Percentiles rank a stretch among this genome's conserved stretches.
These are phyloP conservation scores for Aureococcus anophagefferens DNA, from an alignment of 108 stramenopile genomes.

Conservation along the genomic window DNA sequence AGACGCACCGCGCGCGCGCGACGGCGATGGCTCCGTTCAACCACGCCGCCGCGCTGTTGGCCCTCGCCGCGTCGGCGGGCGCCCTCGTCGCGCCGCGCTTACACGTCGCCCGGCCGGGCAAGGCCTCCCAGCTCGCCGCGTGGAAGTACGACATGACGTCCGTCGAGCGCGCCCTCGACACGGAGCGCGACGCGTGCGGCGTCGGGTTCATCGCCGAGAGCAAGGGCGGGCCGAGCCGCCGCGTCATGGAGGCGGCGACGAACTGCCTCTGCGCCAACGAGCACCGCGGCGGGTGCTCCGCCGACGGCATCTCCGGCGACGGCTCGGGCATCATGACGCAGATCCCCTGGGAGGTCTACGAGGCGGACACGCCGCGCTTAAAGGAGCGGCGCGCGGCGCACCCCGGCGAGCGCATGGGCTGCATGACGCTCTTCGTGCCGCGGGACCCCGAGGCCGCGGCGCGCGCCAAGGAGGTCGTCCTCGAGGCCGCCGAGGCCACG, in stretches of 20 bases:
- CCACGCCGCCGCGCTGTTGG: too few species aligned
- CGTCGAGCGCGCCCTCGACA: slow-evolving; percentile 36
- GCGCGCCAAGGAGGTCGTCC: slow-evolving; percentile 58
- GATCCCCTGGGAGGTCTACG: slow-evolving; percentile 80
- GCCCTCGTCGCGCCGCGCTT: too few species aligned
- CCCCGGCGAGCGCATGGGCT: slow-evolving; percentile 23
- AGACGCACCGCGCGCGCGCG: too few species aligned
- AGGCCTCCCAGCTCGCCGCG: too few species aligned
- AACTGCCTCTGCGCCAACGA: background rate
- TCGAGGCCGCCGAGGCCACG: slow-evolving; percentile 41
- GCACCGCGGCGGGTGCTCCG: slow-evolving; percentile 35
- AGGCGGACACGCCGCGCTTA: slow-evolving; percentile 20
- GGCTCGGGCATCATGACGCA: slow-evolving; percentile 88
- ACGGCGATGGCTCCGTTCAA: too few species aligned
- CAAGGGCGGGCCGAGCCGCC: background rate
- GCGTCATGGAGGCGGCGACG: slow-evolving; percentile 4
- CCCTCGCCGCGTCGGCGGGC: too few species aligned
- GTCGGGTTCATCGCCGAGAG: slow-evolving; percentile 88
- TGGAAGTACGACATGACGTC: too few species aligned
- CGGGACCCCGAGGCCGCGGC: slow-evolving; percentile 58
- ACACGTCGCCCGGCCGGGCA: too few species aligned
- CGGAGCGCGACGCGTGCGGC: slow-evolving; percentile 93
- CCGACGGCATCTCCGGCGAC: slow-evolving; percentile 71
- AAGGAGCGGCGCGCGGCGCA: slow-evolving; percentile 9
- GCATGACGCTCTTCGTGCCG: slow-evolving; percentile 82